phyloP scores from a whole-genome alignment of 176 grass and related monocot genomes.

The Luzula sylvatica region DNA sequence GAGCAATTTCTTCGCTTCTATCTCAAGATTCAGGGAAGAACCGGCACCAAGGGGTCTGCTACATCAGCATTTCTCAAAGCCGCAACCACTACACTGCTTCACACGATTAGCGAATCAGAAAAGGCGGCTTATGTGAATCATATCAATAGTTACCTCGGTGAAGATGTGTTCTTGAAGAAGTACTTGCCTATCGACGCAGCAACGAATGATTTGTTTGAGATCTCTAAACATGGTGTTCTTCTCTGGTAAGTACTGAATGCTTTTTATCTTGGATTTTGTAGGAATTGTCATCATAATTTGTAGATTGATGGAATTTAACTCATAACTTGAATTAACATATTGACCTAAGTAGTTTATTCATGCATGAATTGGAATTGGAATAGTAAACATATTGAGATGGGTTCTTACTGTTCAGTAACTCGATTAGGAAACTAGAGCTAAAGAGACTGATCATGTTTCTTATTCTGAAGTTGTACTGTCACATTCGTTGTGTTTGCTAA shows the following conservation, averaged over 20 bases:
- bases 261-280: not conserved
- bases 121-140: slow-evolving; percentile 88
- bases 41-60: slow-evolving; percentile 24
- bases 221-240: slow-evolving; percentile 85
- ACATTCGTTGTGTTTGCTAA: slow-evolving; percentile 9
- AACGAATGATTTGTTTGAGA: slow-evolving; percentile 75
- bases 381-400: not conserved
- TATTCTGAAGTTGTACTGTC: not conserved
- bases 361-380: not conserved
- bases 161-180: slow-evolving; percentile 57
- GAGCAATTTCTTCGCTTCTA: slow-evolving; percentile 78
- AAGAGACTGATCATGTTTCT: not conserved
- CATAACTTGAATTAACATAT: not conserved
- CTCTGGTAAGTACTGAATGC: slow-evolving; percentile 47
- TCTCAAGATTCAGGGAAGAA: slow-evolving; percentile 62
- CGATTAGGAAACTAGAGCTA: not conserved
- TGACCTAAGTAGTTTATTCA: not conserved
- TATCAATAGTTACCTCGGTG: slow-evolving; percentile 76
- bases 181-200: slow-evolving; percentile 64
- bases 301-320: not conserved
- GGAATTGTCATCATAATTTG: not conserved
- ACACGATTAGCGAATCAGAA: slow-evolving; percentile 93
- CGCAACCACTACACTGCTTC: slow-evolving; percentile 86
- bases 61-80: slow-evolving; percentile 62
- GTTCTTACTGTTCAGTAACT: not conserved